These are phyloP conservation scores for Rhizopogon vesiculosus DNA, from an alignment of 768 basidiomycete genomes.

Conservation along the genomic window DNA sequence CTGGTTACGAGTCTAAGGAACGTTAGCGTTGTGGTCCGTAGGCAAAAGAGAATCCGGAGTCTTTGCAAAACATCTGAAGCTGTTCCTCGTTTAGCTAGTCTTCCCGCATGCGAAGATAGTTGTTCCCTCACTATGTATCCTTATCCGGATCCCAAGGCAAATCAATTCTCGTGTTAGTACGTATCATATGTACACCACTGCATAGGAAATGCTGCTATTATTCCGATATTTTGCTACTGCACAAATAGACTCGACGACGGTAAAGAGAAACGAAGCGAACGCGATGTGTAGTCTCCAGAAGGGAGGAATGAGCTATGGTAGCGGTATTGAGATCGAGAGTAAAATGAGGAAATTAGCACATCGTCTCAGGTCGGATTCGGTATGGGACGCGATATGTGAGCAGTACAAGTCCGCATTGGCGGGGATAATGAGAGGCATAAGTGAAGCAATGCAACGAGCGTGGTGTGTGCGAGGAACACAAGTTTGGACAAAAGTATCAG, in stretches of 20 bases:
- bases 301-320: slow-evolving; percentile 7
- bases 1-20: no score
- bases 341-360: slow-evolving; percentile 14
- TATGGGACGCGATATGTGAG: slow-evolving; percentile 6
- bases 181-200: background rate
- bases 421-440: slow-evolving; percentile 26
- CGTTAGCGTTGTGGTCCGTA: no score
- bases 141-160: no score
- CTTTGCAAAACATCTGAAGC: no score
- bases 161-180: no score
- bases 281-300: slow-evolving; percentile 9
- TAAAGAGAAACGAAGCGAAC: background rate
- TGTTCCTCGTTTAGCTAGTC: no score
- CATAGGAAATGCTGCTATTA: slow-evolving; percentile 1
- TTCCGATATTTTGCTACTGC: slow-evolving; percentile 9
- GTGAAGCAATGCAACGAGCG: slow-evolving; percentile 30
- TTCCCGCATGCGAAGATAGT: no score
- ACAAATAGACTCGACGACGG: background rate
- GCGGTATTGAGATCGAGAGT: slow-evolving; percentile 7
- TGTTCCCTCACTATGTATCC: no score
- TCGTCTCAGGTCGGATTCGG: slow-evolving; percentile 5
- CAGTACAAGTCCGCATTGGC: slow-evolving; percentile 16
- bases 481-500: slow-evolving; percentile 15
- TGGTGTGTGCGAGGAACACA: slow-evolving; percentile 18
- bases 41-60: no score